Evolutionary conservation across 306 rosid genomes (phyloP), one percentile per base, ranked within the genome.

Genomic region (Quercus agrifolia): DNA sequence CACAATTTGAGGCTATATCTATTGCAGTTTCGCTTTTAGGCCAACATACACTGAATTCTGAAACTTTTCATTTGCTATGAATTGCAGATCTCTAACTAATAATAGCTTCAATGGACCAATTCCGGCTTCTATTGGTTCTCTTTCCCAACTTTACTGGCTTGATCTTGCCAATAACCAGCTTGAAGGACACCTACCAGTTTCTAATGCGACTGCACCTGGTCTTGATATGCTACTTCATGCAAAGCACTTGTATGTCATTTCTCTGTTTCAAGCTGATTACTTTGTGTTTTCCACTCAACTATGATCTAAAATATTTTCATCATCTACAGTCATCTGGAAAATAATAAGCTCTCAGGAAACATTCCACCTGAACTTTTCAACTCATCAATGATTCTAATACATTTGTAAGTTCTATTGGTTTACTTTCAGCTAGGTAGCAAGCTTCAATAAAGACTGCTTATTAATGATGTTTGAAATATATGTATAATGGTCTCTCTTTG

Each of bases 141-240:
- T 87, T 13, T 38, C 86, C 62, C 74, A 77, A 27, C 90, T 87
- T 10, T 62, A 21, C 30, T 79, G 84, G 86, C 83, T 87, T 33
- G 90, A 87, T 76, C 51, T 87, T 44, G 78, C 86, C 2, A 88
- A 77, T 18, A 87, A 87, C 71, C 21, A 56, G 19, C 82, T 87
- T 56, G 55, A 8, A 1, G 90, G 88, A 64, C 0, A 73, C 10
- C 49, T 87, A 76, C 88, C 90, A 3, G 76, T 87, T 20, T 87
- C 88, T 25, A 51, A 13, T 38, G 54, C 44, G 30, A 56, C 6
- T 1, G 5, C 56, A 44, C 81, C 83, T 7, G 88, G 90, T 56
- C 79, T 87, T 23, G 90, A 87, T 73, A n/a, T 27, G 73, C 71
- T 87, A 49, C 10, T 44, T 21, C 18, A 57, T 0, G 77, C 87